A percentile compares a stretch with the other conserved stretches of the same genome.
Evolutionary conservation across 116 monocot genomes (phyloP).

Genomic region (Iris pallida): DNA sequence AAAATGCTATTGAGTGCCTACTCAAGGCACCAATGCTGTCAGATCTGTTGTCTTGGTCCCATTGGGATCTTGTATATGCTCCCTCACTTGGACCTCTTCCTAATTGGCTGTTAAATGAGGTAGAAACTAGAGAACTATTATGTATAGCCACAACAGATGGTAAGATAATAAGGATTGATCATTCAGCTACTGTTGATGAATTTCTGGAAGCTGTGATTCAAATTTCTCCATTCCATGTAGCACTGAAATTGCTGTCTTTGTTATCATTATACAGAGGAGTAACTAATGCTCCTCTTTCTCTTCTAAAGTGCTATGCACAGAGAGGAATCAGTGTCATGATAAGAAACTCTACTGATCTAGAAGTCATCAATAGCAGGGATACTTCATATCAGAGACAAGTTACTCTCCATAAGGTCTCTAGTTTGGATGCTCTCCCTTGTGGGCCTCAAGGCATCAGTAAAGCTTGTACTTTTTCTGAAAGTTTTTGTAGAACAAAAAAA

Average conservation of each 20-base stretch:
- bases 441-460: conserved; percentile 5
- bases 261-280: conserved; percentile 61
- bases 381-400: conserved; percentile 1
- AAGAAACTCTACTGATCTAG: conserved; percentile 33
- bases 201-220: conserved; percentile 80
- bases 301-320: conserved; percentile 77
- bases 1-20: conserved; percentile 76
- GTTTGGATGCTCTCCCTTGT: neutral
- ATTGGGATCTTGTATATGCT: conserved; percentile 83
- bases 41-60: conserved; percentile 79
- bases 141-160: conserved; percentile 84
- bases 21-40: conserved; percentile 82
- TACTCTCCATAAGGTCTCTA: neutral
- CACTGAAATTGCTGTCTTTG: conserved; percentile 81
- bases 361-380: neutral
- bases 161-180: conserved; percentile 69
- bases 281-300: conserved; percentile 54
- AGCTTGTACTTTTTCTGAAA: neutral
- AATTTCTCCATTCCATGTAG: conserved; percentile 60
- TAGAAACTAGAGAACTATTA: conserved; percentile 31
- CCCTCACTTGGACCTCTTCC: conserved; percentile 75
- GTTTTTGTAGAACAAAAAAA: conserved; percentile 11
- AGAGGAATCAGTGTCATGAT: conserved; percentile 61
- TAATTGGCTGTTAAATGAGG: conserved; percentile 58
- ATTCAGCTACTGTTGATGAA: conserved; percentile 64